Conservation (phyloP, 2,329 filamentous ascomycete species). For the Botrytis tulipae region DNA sequence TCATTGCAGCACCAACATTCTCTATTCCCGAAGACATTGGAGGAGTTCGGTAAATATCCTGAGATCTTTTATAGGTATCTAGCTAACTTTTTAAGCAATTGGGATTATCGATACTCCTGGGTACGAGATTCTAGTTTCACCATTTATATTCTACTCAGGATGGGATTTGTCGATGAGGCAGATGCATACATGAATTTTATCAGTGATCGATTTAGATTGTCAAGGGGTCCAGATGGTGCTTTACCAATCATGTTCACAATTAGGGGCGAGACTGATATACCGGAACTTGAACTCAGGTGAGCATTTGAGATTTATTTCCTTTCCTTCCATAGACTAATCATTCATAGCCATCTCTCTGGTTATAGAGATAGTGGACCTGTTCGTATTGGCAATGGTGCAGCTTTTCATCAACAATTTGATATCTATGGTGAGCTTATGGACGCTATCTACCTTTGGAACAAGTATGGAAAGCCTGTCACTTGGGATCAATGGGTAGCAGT, state of each 20-base stretch:
- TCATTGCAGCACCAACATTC: slow-evolving; percentile 74
- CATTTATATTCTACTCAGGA: slow-evolving; percentile 72
- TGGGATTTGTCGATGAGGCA: slow-evolving; percentile 73
- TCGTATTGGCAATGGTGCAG: slow-evolving; percentile 73
- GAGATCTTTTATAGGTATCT: neutral
- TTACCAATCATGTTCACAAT: slow-evolving; percentile 83
- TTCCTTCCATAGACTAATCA: slow-evolving; percentile 12
- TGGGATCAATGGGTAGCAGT: slow-evolving; percentile 76
- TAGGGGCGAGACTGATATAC: slow-evolving; percentile 70
- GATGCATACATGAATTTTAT: slow-evolving; percentile 80
- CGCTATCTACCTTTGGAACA: slow-evolving; percentile 74
- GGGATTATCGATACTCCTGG: slow-evolving; percentile 78
- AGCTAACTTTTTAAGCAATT: slow-evolving; percentile 46
- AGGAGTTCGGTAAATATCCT: slow-evolving; percentile 48
- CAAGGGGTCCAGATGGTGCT: slow-evolving; percentile 57
- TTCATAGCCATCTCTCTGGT: slow-evolving; percentile 61
- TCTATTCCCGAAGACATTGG: slow-evolving; percentile 74
- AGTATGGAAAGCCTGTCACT: slow-evolving; percentile 72
- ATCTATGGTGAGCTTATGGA: slow-evolving; percentile 80
- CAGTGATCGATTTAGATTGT: slow-evolving; percentile 64
- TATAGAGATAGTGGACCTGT: slow-evolving; percentile 71
- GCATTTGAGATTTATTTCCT: neutral
- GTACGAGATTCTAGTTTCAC: slow-evolving; percentile 76
- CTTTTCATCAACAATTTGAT: slow-evolving; percentile 73
- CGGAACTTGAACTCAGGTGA: slow-evolving; percentile 60